Evolutionary conservation across 805 yeast species (phyloP), one percentile per base, ranked within the genome.

Genomic region (Candida jianshihensis): DNA sequence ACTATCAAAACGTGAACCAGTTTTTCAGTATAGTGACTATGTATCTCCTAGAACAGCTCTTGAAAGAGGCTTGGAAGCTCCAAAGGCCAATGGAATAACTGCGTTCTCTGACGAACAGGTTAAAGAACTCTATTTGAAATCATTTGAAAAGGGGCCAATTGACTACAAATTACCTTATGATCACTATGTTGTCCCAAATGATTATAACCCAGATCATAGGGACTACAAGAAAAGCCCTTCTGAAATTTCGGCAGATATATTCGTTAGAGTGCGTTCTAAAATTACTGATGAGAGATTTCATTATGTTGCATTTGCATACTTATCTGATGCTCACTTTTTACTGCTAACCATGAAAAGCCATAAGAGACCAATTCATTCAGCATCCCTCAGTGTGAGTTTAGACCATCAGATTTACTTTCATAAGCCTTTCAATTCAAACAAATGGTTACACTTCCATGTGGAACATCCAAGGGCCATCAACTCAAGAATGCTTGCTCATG

Each of bases 391-490:
- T 13, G 79, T 77, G 4, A 75, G 83, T 17, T 55, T 81, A 43
- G 88, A 81, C 45, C 88, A 81, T 50, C 59, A 77, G 0, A 68
- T 83, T 22, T 78, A 78, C 53, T 78, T 81, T 61, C 85, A 79
- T 50, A 72, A 67, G 22, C 59, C 59, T 37, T 66, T 75, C 40
- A 60, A 66, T 29, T 59, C 64, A 2, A 61, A 67, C 30, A 64
- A 74, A 28, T 79, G 80, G 78, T 56, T 73, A 49, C 61, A 66
- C 13, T 70, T 71, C 36, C 64, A 70, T 32, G 62, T 76, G 30
- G 60, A 59, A 33, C 71, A 72, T 26, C 54, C 74, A 18, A 62
- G 75, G 35, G 65, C 78, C 4, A 67, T 66, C 13, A 68, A 70
- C 43, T 71, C 72, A 38, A 64, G 83, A 40, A 71, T 74, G 11